These are phyloP conservation scores for Maudiozyma humilis DNA, from an alignment of 1,139 yeast genomes.

Conservation along the genomic window DNA sequence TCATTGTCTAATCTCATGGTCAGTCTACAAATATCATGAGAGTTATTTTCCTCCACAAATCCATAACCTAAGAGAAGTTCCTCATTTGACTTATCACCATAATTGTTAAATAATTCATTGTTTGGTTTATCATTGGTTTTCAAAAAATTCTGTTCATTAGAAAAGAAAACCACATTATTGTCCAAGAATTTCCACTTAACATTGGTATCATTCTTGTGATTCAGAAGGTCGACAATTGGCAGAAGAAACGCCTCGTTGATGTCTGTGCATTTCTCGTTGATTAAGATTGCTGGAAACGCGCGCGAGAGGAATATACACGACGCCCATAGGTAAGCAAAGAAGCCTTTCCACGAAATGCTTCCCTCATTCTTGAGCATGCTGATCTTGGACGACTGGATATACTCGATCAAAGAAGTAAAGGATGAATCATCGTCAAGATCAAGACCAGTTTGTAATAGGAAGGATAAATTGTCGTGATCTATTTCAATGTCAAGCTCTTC, in stretches of 20 bases:
- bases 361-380: not conserved
- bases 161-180: slow-evolving; percentile 27
- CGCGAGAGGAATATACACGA: slow-evolving; percentile 62
- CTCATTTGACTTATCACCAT: slow-evolving; percentile 80
- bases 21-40: slow-evolving; percentile 54
- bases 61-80: slow-evolving; percentile 56
- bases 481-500: slow-evolving; percentile 7
- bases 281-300: slow-evolving; percentile 61
- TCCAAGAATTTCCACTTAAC: slow-evolving; percentile 52
- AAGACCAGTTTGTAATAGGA: slow-evolving; percentile 2
- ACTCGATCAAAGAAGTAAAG: slow-evolving; percentile 9
- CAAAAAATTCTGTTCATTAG: slow-evolving; percentile 9
- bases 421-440: slow-evolving; percentile 7
- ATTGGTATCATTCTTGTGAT: slow-evolving; percentile 55
- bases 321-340: slow-evolving; percentile 67
- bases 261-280: slow-evolving; percentile 29
- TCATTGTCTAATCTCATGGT: slow-evolving; percentile 42
- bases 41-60: slow-evolving; percentile 49
- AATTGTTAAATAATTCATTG: slow-evolving; percentile 62
- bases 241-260: slow-evolving; percentile 56
- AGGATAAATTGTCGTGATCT: not conserved
- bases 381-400: slow-evolving; percentile 9
- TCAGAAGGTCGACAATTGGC: slow-evolving; percentile 72
- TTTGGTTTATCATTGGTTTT: slow-evolving; percentile 17
- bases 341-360: slow-evolving; percentile 45